Evolutionary conservation across 345 rosid species (phyloP), one percentile per base, ranked within the genome.

Genomic region (Carallia brachiata): DNA sequence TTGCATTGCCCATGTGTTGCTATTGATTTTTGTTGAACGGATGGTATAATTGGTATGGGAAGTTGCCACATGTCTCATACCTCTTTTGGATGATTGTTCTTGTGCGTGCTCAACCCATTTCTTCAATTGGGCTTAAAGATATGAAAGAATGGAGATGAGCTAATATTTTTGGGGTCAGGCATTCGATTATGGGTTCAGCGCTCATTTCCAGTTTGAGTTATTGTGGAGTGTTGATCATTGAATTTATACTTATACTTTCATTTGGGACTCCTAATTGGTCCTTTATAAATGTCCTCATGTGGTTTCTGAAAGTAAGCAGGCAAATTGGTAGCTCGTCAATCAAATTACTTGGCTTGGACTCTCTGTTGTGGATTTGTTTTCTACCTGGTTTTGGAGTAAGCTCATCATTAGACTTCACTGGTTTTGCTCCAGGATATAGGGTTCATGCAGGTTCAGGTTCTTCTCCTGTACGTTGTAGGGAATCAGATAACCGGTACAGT

Each of bases 391-490:
- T 19, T 6, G 23, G 75, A 64, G 66, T 55, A 71, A 78, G 74
- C 75, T 85, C 76, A 74, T 67, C 69, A 36, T 54, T 72, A 59
- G 83, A 62, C 60, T 73, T 67, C 69, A 63, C 76, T 81, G 73
- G 74, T 66, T 76, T 70, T 75, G 39, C 79, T 81, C 77, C 91
- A 88, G 95, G 98, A 64, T 81, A 87, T 85, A 86, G 92, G 83
- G 75, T 80, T 78, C 89, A 77, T 76, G 87, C 88, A 81, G 88
- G 90, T 79, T 91, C 96, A 79, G 80, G 81, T 75, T 88, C 98
- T 50, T 50, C 23, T 71, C 95, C 96, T 73, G 53, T 67, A 39
- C 89, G 80, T 58, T 89, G 75, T 63, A 81, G 86, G 78, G 86
- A 77, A 77, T 79, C 77, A 57, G 90, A 84, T 71, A 87, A 80